Base-by-base conservation (phyloP, 208 protist genomes). In the Blechomonas ayalai region DNA sequence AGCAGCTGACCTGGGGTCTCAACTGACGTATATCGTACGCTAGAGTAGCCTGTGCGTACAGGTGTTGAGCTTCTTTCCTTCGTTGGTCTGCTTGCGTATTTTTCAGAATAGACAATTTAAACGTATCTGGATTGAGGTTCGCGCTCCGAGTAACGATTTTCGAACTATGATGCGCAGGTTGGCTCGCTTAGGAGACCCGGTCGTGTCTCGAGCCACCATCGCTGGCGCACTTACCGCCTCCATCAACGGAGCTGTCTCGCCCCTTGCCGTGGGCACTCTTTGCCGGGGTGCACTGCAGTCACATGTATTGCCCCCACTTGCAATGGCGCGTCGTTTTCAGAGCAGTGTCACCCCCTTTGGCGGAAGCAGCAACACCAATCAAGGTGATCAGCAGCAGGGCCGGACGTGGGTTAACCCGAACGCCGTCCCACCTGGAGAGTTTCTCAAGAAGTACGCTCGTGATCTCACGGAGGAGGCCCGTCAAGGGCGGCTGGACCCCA, bases 401-500 rank as follows among this genome's bases (percentile, higher is more conserved):
- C 65, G 77, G 5, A 66, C 71, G 26, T 92, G 77, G 77, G 84
- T 92, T 46, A 90, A 92, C 63, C 84, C 84, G 5, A 79, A 87
- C 46, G 84, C 84, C 6, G 84, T 92, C 20, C 84, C 84, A 4
- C 74, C 77, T 9, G 84, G 80, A 36, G 80, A 93, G 53, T 90
- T 88, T 37, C 69, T 99, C 12, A 86, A 95, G 38, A 97, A 98
- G 73, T 99, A 98, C 74, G 95, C 94, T 34, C 56, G 83, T 7
- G 96, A 99, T 59, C 52, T 99, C 16, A 97, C 92, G 2, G 68
- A 95, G 40, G 70, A 89, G 53, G 97, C 97, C 8, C 47, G 57
- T 40, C 52, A 90, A 32, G 96, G 96, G 19, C 93, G 95, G 43
- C 80, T 98, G 4, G 97, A 99, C 66, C 97, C 97, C 13, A 98